phyloP scores from a whole-genome alignment of 148 eudicot genomes.

The Persicaria maculosa region DNA sequence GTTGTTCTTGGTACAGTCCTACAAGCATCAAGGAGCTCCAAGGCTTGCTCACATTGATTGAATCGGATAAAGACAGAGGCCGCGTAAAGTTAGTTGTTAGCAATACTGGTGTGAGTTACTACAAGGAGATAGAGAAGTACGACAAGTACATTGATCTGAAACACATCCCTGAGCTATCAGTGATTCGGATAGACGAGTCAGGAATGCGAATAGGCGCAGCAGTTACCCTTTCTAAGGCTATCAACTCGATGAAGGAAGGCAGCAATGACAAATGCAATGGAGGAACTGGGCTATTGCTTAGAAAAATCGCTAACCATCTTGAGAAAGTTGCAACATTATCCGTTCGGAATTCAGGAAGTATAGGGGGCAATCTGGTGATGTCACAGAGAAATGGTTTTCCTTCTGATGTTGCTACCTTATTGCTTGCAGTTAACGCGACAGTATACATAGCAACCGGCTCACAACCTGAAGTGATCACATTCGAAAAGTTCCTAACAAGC shows the following conservation, averaged over 20 bases:
- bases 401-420: conserved; percentile 77
- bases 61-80: not conserved
- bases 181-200: conserved; percentile 31
- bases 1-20: conserved; percentile 62
- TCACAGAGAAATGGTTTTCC: conserved; percentile 79
- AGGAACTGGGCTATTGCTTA: conserved; percentile 23
- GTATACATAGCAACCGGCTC: conserved; percentile 40
- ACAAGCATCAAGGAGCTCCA: conserved; percentile 50
- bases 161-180: conserved; percentile 65
- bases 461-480: conserved; percentile 33
- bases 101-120: conserved; percentile 79
- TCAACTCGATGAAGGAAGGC: conserved; percentile 42
- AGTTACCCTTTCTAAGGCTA: conserved; percentile 63
- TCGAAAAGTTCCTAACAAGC: conserved; percentile 59
- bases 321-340: conserved; percentile 72
- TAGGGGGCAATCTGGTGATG: conserved; percentile 95
- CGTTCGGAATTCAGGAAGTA: conserved; percentile 72
- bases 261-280: conserved; percentile 1
- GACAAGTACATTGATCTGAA: conserved; percentile 65
- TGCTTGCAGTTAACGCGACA: conserved; percentile 54
- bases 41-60: conserved; percentile 24
- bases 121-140: conserved; percentile 54
- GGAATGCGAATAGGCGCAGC: conserved; percentile 78
- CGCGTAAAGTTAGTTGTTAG: conserved; percentile 51
- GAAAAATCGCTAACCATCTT: conserved; percentile 60